phyloP scores from a whole-genome alignment of 192 early-diverging fungal genomes.

The Podila epigama region DNA sequence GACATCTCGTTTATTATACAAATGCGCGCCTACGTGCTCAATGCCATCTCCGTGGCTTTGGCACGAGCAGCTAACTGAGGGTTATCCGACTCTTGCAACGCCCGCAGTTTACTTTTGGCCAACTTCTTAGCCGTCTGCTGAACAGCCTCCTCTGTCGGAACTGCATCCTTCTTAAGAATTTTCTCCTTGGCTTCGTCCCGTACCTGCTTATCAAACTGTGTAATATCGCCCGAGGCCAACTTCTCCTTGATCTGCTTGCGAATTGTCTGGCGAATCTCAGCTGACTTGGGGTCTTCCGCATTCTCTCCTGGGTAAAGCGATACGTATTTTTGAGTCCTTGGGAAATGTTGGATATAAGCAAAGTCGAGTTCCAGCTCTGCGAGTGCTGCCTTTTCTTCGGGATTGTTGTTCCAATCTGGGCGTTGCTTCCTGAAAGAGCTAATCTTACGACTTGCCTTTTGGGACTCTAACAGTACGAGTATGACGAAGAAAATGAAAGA shows the following conservation, averaged over 20 bases:
- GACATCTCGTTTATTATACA: too few relatives aligned
- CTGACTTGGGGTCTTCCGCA: slow-evolving; percentile 24
- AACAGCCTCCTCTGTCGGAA: slow-evolving; percentile 26
- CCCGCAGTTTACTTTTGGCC: slow-evolving; percentile 31
- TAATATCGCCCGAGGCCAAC: slow-evolving; percentile 23
- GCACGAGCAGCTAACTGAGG: slow-evolving; percentile 28
- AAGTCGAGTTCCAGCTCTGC: slow-evolving; percentile 44
- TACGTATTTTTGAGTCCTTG: slow-evolving; percentile 52
- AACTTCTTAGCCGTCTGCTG: slow-evolving; percentile 35
- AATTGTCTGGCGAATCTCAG: slow-evolving; percentile 22
- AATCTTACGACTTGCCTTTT: slow-evolving; percentile 53
- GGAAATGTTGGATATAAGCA: slow-evolving; percentile 51
- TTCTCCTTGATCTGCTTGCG: slow-evolving; percentile 40
- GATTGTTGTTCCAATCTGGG: slow-evolving; percentile 21
- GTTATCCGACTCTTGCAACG: slow-evolving; percentile 4
- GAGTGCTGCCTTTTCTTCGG: slow-evolving; percentile 27
- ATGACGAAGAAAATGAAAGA: background rate
- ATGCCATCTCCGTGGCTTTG: too few relatives aligned
- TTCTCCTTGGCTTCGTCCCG: slow-evolving; percentile 38
- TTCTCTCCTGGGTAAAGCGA: slow-evolving; percentile 50
- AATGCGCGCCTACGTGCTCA: too few relatives aligned
- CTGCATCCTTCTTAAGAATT: slow-evolving; percentile 26
- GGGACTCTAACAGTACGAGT: slow-evolving; percentile 39
- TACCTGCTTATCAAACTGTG: slow-evolving; percentile 22
- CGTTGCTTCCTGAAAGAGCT: slow-evolving; percentile 39